Evolutionary conservation across 1,284 basidiomycete genomes (phyloP), one percentile per base, ranked within the genome.

Genomic region (Porogramme epimiltina): DNA sequence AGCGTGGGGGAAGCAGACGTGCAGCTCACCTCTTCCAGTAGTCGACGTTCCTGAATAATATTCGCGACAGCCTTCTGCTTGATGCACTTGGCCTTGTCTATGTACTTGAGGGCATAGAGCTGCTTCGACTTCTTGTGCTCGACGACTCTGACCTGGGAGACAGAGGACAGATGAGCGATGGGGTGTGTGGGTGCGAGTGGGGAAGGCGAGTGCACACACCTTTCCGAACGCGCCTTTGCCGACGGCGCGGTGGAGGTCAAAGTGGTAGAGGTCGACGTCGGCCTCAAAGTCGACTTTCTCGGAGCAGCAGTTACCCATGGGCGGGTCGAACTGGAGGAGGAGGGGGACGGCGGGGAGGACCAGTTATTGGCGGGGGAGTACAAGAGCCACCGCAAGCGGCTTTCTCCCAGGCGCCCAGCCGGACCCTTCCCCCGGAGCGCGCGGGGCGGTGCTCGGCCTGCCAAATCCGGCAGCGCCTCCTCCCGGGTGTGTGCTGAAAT

Each of bases 201-300:
- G 54, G 34, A 49, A 55, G 42, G 43, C 23, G 36, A 46, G 41
- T 31, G 16, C 18, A 40, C 63, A 28, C 55, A 93, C 95, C 84
- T 97, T 98, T 65, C 95, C 95, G 74, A 98, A 98, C n/a, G 95
- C 94, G 44, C 95, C 95, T 70, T 95, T 96, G 50, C 95, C 95
- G 9, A 98, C 93, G 25, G 91, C 90, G 47, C 93, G 83, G 63
- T 97, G 84, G 42, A 98, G 86, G 67, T 95, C 93, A 69, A 98
- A 98, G 74, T 98, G 95, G 74, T 91, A 98, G 47, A 98, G 87
- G 67, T 89, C 93, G 70, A 96, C 91, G 67, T 97, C 94, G 47
- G 85, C 84, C 61, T 96, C 91, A 72, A 95, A 95, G 78, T 98
- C 93, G 66, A 98, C 86, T 26, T 91, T 90, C 74, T 64, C 61